Evolutionary conservation across 306 rosid species (phyloP).

Genomic region (Glycine tomentella): DNA sequence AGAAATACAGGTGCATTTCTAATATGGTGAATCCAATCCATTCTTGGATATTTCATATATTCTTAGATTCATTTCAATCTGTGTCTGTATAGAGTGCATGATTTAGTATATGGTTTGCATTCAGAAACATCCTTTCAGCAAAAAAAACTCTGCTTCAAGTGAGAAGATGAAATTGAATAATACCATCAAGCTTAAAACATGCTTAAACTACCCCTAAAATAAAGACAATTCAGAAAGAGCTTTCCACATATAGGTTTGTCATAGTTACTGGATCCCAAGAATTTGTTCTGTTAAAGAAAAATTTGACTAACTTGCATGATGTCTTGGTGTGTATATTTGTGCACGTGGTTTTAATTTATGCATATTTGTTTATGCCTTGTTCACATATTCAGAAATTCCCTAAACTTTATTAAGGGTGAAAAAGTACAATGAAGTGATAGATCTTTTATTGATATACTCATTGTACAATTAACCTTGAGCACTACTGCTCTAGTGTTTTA

Average conservation of each 20-base stretch:
- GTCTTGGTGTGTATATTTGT: not conserved
- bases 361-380: not conserved
- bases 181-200: constrained; percentile 13
- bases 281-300: not conserved
- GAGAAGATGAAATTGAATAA: constrained; percentile 13
- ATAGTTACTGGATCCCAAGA: not conserved
- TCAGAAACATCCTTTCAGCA: constrained; percentile 14
- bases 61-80: constrained; percentile 30
- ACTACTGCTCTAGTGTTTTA: not conserved
- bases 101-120: constrained; percentile 7
- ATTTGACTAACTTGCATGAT: not conserved
- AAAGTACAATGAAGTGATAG: not conserved
- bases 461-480: not conserved
- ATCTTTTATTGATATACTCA: not conserved
- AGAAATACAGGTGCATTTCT: constrained; percentile 82
- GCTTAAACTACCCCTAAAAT: constrained; percentile 8
- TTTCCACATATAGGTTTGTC: not conserved
- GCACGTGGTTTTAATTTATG: not conserved
- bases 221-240: not conserved
- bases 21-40: constrained; percentile 31
- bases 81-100: not conserved
- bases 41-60: constrained; percentile 35
- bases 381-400: not conserved
- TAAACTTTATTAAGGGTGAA: not conserved
- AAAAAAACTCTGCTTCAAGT: constrained; percentile 14